A percentile compares a stretch with the other conserved stretches of the same genome.
Evolutionary conservation across 2,329 filamentous ascomycete species (phyloP).

Genomic region (Fusarium armeniacum): DNA sequence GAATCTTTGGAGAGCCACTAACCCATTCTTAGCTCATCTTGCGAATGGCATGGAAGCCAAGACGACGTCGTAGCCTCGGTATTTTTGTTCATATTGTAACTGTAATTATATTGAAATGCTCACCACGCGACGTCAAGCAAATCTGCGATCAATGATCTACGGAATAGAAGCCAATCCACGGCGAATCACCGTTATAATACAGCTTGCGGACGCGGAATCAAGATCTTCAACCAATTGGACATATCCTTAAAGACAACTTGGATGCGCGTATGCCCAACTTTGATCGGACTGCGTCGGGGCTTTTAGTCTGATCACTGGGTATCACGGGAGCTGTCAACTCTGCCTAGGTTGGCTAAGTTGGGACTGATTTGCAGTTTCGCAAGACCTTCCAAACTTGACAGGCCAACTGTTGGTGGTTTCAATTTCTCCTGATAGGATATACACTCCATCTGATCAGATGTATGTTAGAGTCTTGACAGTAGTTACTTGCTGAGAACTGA

Average conservation of each 20-base stretch:
- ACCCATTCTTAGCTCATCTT: conserved; percentile 1
- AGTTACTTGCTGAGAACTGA: rapidly evolving
- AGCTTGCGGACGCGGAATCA: background rate
- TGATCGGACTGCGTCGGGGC: background rate
- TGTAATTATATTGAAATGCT: background rate
- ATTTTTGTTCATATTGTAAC: background rate
- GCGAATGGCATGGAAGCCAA: background rate
- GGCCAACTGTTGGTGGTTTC: background rate
- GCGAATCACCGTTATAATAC: rapidly evolving
- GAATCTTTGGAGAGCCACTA: background rate
- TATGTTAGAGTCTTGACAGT: background rate
- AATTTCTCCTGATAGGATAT: background rate
- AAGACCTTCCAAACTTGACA: background rate
- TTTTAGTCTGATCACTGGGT: background rate
- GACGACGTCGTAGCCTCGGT: background rate
- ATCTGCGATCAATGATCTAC: background rate
- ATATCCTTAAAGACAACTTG: background rate
- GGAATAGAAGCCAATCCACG: rapidly evolving
- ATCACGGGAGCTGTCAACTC: background rate
- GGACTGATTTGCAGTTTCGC: background rate
- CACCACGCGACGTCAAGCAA: rapidly evolving
- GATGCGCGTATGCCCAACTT: background rate
- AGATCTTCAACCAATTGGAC: background rate
- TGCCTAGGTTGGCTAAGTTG: background rate
- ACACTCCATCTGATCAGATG: background rate